Evolutionary conservation across 2,329 filamentous ascomycete species (phyloP).

Genomic region (Verticillium nonalfalfae): DNA sequence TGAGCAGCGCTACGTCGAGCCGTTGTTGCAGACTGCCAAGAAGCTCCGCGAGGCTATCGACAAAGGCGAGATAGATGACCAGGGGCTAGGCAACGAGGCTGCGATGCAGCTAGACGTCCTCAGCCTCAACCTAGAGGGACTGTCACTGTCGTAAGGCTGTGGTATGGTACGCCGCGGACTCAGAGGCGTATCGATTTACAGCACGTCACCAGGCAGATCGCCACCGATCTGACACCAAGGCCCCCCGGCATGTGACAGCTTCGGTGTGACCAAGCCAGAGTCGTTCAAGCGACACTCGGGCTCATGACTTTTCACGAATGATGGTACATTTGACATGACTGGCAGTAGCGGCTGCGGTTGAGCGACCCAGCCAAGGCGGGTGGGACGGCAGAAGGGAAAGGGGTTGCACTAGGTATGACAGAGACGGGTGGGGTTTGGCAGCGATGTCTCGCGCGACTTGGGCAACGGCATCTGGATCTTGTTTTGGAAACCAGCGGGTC

Average conservation of each 20-base stretch:
- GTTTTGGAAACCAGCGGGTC: not conserved
- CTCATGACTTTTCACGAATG: not conserved
- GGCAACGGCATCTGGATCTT: not conserved
- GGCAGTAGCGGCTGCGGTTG: not conserved
- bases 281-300: not conserved
- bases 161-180: not conserved
- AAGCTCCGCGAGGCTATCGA: constrained; percentile 23
- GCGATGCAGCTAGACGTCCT: constrained; percentile 34
- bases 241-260: not conserved
- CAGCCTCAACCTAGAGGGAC: constrained; percentile 31
- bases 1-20: constrained; percentile 51
- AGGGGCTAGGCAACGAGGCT: constrained; percentile 17
- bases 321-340: not conserved
- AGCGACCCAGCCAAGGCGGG: not conserved
- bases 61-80: constrained; percentile 22
- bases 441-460: not conserved
- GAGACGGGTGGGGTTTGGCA: not conserved
- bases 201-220: not conserved
- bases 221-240: not conserved
- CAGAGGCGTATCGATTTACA: too few relatives aligned
- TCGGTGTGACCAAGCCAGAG: not conserved
- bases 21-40: constrained; percentile 38
- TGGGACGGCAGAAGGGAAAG: not conserved
- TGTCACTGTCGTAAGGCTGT: constrained; percentile 27
- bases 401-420: not conserved